phyloP scores from a whole-genome alignment of 805 yeast species.

The Cyberlindnera maritima region DNA sequence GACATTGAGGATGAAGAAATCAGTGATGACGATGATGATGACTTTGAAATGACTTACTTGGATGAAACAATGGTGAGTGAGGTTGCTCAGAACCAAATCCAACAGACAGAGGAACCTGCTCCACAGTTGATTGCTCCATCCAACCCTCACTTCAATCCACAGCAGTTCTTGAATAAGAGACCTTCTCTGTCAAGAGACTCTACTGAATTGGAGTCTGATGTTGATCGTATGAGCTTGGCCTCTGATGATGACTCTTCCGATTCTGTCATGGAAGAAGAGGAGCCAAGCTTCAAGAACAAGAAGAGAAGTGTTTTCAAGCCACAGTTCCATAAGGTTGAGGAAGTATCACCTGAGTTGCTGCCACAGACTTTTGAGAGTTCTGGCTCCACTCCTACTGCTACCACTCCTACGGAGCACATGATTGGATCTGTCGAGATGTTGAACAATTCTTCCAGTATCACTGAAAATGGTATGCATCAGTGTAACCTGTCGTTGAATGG shows the following conservation, averaged over 20 bases:
- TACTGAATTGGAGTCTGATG: constrained; percentile 38
- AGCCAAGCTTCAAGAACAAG: constrained; percentile 8
- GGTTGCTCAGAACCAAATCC: background rate
- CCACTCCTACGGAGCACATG: too few relatives aligned
- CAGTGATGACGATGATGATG: constrained; percentile 25
- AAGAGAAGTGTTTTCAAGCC: constrained; percentile 2
- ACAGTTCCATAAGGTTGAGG: background rate
- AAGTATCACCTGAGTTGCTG: background rate
- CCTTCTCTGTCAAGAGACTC: constrained; percentile 17
- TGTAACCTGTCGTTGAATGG: constrained; percentile 62
- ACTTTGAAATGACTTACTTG: constrained; percentile 15
- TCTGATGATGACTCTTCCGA: constrained; percentile 33
- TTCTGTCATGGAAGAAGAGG: constrained; percentile 24
- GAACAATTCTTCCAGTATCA: constrained; percentile 2
- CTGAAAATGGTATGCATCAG: constrained; percentile 34
- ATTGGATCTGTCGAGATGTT: background rate
- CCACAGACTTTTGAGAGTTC: background rate
- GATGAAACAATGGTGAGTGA: constrained; percentile 6
- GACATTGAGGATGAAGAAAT: constrained; percentile 27
- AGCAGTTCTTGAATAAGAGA: constrained; percentile 3
- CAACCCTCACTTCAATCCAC: constrained; percentile 5
- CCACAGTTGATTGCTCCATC: constrained; percentile 12
- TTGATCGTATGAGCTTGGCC: constrained; percentile 41
- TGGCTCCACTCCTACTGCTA: background rate
- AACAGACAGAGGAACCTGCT: constrained; percentile 1